A percentile compares a stretch with the other conserved stretches of the same genome.
These are phyloP conservation scores for Globisporangium splendens DNA, from an alignment of 352 stramenopile species.

Conservation along the genomic window DNA sequence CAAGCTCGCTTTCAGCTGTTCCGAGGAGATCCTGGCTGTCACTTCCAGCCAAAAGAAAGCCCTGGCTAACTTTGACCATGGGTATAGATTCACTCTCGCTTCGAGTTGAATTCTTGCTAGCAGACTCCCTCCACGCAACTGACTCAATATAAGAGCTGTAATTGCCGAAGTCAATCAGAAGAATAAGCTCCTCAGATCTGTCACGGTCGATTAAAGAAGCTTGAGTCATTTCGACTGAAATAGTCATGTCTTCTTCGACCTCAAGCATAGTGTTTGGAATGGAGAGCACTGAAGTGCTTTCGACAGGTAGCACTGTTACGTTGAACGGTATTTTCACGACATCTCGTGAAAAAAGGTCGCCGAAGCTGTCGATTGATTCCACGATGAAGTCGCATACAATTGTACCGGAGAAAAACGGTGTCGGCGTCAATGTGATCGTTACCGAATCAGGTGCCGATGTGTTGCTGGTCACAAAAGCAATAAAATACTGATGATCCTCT, in stretches of 20 bases:
- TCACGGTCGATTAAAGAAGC: neutral
- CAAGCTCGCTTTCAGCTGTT: no score
- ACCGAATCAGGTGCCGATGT: neutral
- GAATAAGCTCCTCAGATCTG: neutral
- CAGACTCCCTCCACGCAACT: no score
- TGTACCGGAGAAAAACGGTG: neutral
- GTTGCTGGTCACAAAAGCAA: neutral
- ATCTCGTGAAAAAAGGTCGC: neutral
- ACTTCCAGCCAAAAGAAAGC: no score
- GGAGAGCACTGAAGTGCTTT: neutral
- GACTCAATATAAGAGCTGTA: no score
- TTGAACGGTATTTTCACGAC: neutral
- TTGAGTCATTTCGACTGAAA: neutral
- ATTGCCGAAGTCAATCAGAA: no score
- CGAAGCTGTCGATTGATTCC: neutral
- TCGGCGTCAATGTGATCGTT: neutral
- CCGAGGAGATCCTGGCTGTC: no score
- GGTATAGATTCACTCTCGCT: no score
- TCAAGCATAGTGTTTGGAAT: neutral
- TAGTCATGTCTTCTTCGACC: neutral
- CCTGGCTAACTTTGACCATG: no score
- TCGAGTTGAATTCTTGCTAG: no score
- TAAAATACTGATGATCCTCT: neutral
- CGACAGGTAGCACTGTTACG: neutral
- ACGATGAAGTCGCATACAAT: neutral